Percentiles rank a stretch among this genome's conserved stretches.
phyloP scores from a whole-genome alignment of 257 asterid genomes.

The Ehretia macrophylla region DNA sequence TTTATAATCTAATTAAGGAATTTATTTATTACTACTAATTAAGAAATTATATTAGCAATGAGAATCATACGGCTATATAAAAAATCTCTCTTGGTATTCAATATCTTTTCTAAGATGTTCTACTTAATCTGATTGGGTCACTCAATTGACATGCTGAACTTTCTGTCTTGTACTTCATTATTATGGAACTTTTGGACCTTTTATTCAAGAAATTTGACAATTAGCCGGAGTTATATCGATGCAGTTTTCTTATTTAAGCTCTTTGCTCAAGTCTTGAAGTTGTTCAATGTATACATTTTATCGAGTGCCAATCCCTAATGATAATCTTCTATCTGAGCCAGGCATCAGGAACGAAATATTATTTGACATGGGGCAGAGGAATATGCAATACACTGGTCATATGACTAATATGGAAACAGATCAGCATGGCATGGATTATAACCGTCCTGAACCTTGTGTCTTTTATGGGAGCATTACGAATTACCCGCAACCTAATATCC shows the following conservation, averaged over 20 bases:
- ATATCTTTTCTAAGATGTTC: no score
- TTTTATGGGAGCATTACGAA: slow-evolving; percentile 43
- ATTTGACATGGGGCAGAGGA: slow-evolving; percentile 63
- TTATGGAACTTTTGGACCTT: not conserved
- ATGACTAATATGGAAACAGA: slow-evolving; percentile 51
- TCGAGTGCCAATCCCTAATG: not conserved
- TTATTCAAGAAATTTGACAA: not conserved
- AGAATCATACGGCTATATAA: no score
- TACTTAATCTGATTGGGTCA: no score
- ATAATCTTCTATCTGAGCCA: slow-evolving; percentile 26
- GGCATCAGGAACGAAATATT: slow-evolving; percentile 29
- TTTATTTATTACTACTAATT: no score
- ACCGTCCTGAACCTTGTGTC: slow-evolving; percentile 53
- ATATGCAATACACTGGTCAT: slow-evolving; percentile 40
- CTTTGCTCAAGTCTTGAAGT: not conserved
- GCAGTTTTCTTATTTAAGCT: not conserved
- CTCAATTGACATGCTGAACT: no score
- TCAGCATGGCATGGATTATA: slow-evolving; percentile 52
- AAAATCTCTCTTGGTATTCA: no score
- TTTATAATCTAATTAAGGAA: no score
- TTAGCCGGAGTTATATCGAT: no score
- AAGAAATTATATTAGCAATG: no score
- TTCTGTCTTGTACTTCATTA: no score
- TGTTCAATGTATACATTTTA: not conserved
- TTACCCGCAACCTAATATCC: slow-evolving; percentile 48